Evolutionary conservation across 805 yeast species (phyloP), one percentile per base, ranked within the genome.

Genomic region (Kuraishia cidri): DNA sequence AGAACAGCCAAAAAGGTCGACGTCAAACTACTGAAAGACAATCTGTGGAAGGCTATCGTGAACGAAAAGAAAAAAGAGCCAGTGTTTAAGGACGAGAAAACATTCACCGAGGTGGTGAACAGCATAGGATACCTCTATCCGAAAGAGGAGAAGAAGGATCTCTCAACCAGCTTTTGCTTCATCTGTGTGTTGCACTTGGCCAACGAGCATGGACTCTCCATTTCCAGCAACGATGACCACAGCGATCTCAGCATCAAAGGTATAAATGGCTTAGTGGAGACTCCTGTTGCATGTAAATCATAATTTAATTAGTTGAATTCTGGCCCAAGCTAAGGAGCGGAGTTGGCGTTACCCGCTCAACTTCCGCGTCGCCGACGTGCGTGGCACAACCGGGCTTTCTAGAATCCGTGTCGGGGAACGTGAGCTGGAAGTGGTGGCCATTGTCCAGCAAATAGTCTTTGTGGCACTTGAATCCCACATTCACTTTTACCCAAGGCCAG

Each of bases 131-230:
- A 36, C n/a, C 61, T 63, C 49, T 86, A 87, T 48, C 62, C 72
- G 1, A 54, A 61, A 6, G 75, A 72, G 30, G 69, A 75, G 30
- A 60, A 65, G 42, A 68, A 66, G 31, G 94, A 86, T 33, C 55
- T 87, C 6, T 80, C 94, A 1, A 85, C 95, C 1, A 79, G 94
- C 54, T 82, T 82, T 52, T 82, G 84, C 47, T 86, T 86, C 45
- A 83, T 86, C 37, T 82, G 94, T 44, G 56, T 85, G 46, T 57
- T 86, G 23, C 96, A 86, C 56, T 60, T 86, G 42, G 94, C 95
- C 10, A 86, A 87, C 49, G 96, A 86, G 51, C 78, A 82, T 46
- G 90, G 88, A 1, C 60, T 86, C 20, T 48, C 60, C 5, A 66
- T 86, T 6, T 59, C 63, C 12, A 69, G 72, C 38, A 69, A 60